A percentile compares a stretch with the other conserved stretches of the same genome.
phyloP scores from a whole-genome alignment of 1,284 basidiomycete genomes.

The Cutaneotrichosporon sp. region DNA sequence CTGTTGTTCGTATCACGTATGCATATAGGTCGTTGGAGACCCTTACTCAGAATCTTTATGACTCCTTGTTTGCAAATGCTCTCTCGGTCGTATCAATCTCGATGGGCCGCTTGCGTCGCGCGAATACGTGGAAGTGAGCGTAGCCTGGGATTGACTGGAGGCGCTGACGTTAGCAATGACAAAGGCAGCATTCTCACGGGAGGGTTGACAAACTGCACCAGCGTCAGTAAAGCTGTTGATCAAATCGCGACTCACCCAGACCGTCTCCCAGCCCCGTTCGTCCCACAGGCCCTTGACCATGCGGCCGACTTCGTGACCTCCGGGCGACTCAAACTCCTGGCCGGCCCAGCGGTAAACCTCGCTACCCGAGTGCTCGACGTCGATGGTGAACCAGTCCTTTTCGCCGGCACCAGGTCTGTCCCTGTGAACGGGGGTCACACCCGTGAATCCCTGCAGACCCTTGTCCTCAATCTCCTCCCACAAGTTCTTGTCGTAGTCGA shows the following conservation, averaged over 20 bases:
- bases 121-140: conserved; percentile 47
- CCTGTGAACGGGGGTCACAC: conserved; percentile 24
- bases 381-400: conserved; percentile 28
- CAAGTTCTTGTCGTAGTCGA: conserved; percentile 29
- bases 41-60: no score
- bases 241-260: conserved; percentile 41
- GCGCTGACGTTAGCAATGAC: conserved; percentile 15
- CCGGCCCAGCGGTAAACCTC: conserved; percentile 37
- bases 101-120: conserved; percentile 40
- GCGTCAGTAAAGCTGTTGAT: background rate
- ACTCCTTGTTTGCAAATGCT: no score
- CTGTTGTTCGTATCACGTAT: no score
- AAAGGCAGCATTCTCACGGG: conserved; percentile 1
- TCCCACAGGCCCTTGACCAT: conserved; percentile 46
- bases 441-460: conserved; percentile 44
- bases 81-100: conserved; percentile 30
- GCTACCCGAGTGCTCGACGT: conserved; percentile 26
- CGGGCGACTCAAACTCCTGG: conserved; percentile 25
- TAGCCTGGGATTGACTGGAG: conserved; percentile 44
- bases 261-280: conserved; percentile 43
- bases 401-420: background rate
- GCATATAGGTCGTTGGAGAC: no score
- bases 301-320: conserved; percentile 39
- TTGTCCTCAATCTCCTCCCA: conserved; percentile 38
- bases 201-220: conserved; percentile 32